These are phyloP conservation scores for Exsudoporus frostii DNA, from an alignment of 768 basidiomycete genomes.

Conservation along the genomic window DNA sequence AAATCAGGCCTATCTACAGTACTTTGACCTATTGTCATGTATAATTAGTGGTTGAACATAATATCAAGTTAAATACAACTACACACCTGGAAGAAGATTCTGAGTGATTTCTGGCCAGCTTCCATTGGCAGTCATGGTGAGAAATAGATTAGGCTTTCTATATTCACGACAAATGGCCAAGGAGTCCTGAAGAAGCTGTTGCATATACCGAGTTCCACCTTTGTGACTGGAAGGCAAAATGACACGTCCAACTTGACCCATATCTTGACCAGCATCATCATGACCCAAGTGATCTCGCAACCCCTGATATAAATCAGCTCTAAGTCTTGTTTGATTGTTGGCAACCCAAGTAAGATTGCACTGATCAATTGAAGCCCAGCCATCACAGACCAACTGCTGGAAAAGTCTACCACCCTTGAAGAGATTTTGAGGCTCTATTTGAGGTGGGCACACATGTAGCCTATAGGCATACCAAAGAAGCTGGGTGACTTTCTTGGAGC, in stretches of 20 bases:
- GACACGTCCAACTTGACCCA: neutral
- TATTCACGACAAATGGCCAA: slow-evolving; percentile 42
- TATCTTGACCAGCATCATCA: neutral
- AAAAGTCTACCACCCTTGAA: slow-evolving; percentile 40
- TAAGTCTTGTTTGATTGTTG: slow-evolving; percentile 33
- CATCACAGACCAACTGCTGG: slow-evolving; percentile 44
- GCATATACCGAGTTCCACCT: slow-evolving; percentile 42
- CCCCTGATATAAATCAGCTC: slow-evolving; percentile 35
- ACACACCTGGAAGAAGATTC: slow-evolving; percentile 38
- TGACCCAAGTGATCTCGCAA: slow-evolving; percentile 25
- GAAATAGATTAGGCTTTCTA: slow-evolving; percentile 41
- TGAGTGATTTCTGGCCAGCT: slow-evolving; percentile 43
- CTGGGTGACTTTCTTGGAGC: slow-evolving; percentile 28
- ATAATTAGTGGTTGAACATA: no score
- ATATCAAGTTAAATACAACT: no score
- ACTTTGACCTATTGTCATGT: slow-evolving; percentile 37
- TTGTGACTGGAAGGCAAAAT: slow-evolving; percentile 36
- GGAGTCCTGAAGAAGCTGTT: slow-evolving; percentile 42
- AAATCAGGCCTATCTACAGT: slow-evolving; percentile 46
- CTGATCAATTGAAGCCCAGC: slow-evolving; percentile 44
- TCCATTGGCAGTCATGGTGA: slow-evolving; percentile 55
- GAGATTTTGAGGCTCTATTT: slow-evolving; percentile 23
- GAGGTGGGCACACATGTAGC: slow-evolving; percentile 19
- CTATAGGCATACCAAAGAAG: slow-evolving; percentile 31
- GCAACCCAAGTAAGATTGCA: slow-evolving; percentile 31